Base-by-base conservation (phyloP, 305 asterid species). In the Petunia hybrid region DNA sequence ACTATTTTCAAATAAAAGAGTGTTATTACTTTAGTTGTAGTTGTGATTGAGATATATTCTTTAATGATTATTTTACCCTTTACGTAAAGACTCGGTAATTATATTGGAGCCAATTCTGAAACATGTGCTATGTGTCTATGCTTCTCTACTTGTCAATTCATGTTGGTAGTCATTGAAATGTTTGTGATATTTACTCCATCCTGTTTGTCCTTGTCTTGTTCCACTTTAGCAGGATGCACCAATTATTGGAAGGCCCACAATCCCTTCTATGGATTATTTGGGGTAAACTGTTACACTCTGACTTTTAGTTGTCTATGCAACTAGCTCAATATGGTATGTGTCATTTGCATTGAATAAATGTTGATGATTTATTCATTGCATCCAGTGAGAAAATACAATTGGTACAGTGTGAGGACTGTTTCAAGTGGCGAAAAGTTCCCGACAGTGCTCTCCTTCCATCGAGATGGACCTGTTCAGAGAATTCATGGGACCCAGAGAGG, bases 341-440 rank as follows among this genome's bases (percentile, higher is more conserved):
- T 80, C 66, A 51, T 74, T 81, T 73, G 87, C 81, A 41, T 65
- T 77, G 81, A 56, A 82, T 69, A 83, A 80, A 83, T 81, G 42
- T 82, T 85, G 60, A 84, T 80, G 60, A 74, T 76, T 78, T 84
- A 77, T 84, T 43, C 76, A 64, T 85, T 16, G 77, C 10, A 68
- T 83, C 56, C 85, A 95, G 99, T 73, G 87, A 82, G 83, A 86
- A 85, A 76, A 80, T 87, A 77, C 97, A 91, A 84, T 96, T 98
- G 97, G 90, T 90, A 85, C 98, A 94, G 66, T 96, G 99, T 80
- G 98, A 96, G 81, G 95, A 94, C 70, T 94, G 99, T 86, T 90
- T 83, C 62, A 94, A 96, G 92, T 94, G 98, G 98, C 98, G 98
- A 73, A 92, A 91, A 88, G 87, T 92, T 83, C 97, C 98, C 4